phyloP scores from a whole-genome alignment of 2,329 filamentous ascomycete genomes.

The Verticillium albo-atrum region DNA sequence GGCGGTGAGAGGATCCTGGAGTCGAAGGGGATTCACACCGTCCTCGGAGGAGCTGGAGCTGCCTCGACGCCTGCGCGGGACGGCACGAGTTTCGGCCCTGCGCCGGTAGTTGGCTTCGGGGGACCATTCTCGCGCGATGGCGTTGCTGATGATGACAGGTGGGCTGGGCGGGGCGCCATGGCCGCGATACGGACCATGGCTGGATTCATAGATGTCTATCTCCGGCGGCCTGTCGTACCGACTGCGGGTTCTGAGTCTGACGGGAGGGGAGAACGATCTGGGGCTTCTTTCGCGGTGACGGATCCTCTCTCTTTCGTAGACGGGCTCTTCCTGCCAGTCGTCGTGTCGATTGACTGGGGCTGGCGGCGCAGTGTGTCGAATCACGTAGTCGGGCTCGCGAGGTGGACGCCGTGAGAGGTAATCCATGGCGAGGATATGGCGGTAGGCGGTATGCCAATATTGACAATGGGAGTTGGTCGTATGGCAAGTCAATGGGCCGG shows the following conservation, averaged over 20 bases:
- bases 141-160: no score
- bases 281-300: not conserved
- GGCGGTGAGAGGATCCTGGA: slow-evolving; percentile 1
- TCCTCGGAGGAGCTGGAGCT: no score
- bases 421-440: not conserved
- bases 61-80: not conserved
- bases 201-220: no score
- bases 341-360: not conserved
- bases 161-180: no score
- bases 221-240: no score
- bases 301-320: not conserved
- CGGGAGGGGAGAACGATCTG: not conserved
- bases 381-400: not conserved
- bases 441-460: not conserved
- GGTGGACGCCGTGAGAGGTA: not conserved
- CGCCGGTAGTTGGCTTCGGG: no score
- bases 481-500: no score
- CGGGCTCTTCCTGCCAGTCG: not conserved
- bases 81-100: not conserved
- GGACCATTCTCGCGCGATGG: no score
- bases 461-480: not conserved
- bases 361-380: not conserved
- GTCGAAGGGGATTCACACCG: slow-evolving; percentile 18
- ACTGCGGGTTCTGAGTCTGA: not conserved
- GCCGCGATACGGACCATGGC: no score